Percentiles rank a stretch among this genome's conserved stretches.
Evolutionary conservation across 163 green algal genomes (phyloP).

Genomic region (Scenedesmus sp.): DNA sequence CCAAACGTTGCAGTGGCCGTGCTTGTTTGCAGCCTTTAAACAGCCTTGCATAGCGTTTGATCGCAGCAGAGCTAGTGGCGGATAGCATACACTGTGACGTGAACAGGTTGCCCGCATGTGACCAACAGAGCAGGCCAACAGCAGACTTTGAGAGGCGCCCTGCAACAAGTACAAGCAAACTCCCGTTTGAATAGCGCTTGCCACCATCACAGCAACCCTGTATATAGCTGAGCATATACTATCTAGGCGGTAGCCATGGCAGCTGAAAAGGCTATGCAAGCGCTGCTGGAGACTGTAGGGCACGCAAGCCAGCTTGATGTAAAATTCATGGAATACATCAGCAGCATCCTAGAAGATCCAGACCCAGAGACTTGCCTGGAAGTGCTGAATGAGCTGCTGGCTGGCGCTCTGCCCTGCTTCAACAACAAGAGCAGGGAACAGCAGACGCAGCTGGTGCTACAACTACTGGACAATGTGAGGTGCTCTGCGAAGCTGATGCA

Average conservation of each 20-base stretch:
- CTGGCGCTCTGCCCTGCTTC: neutral
- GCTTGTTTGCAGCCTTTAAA: neutral
- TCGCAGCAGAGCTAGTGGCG: neutral
- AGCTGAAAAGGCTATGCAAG: conserved; percentile 11
- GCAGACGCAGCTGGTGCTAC: conserved; percentile 17
- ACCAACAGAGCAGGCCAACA: neutral
- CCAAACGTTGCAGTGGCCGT: neutral
- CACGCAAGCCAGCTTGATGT: conserved; percentile 25
- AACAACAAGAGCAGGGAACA: neutral
- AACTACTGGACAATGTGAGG: conserved; percentile 40
- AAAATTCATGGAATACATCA: conserved; percentile 34
- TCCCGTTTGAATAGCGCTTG: no score
- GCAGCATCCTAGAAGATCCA: conserved; percentile 30
- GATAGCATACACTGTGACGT: neutral
- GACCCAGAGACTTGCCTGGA: conserved; percentile 38
- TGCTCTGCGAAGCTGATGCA: neutral
- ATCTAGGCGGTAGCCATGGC: neutral
- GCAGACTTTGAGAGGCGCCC: no score
- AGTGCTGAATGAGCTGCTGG: conserved; percentile 14
- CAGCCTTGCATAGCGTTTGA: no score
- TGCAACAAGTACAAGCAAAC: no score
- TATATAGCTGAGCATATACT: neutral
- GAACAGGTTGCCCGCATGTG: neutral
- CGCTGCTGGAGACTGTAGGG: conserved; percentile 14
- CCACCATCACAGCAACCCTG: no score